These are phyloP conservation scores for Xerocomellus intermedius DNA, from an alignment of 768 basidiomycete genomes.

Conservation along the genomic window DNA sequence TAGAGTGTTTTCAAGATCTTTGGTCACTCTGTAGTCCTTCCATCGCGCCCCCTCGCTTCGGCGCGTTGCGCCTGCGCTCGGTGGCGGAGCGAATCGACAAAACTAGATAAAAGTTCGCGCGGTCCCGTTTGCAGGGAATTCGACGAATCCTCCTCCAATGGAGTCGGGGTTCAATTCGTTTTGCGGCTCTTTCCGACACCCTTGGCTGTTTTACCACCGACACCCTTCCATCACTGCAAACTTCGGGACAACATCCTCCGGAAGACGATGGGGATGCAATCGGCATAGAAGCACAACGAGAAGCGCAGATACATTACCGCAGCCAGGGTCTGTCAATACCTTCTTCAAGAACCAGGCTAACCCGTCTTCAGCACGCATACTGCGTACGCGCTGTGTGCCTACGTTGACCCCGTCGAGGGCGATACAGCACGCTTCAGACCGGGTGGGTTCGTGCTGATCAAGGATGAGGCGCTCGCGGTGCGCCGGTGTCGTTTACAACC, in stretches of 20 bases:
- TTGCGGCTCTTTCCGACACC: too few species aligned
- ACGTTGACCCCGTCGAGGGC: slow-evolving; percentile 40
- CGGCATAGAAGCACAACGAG: slow-evolving; percentile 40
- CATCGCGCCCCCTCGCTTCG: too few species aligned
- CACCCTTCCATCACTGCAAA: slow-evolving; percentile 41
- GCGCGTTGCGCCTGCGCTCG: too few species aligned
- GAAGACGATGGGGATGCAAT: slow-evolving; percentile 15
- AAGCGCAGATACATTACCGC: slow-evolving; percentile 72
- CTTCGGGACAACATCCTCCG: not conserved
- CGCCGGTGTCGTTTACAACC: too few species aligned
- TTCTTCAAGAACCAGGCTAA: slow-evolving; percentile 4
- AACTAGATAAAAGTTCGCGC: too few species aligned
- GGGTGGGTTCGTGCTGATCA: slow-evolving; percentile 41
- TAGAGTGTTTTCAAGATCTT: too few species aligned
- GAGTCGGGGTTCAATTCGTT: too few species aligned
- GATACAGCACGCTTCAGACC: slow-evolving; percentile 25
- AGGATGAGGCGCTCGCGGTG: too few species aligned
- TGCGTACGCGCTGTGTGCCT: slow-evolving; percentile 55
- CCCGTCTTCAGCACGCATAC: not conserved
- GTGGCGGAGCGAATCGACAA: too few species aligned
- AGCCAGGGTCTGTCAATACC: slow-evolving; percentile 62
- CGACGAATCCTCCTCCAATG: too few species aligned
- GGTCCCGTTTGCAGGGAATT: too few species aligned
- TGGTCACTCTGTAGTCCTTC: too few species aligned
- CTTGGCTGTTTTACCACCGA: not conserved